Evolutionary conservation across 176 grass and related monocot species (phyloP), one percentile per base, ranked within the genome.

Genomic region (Olyra latifolia): DNA sequence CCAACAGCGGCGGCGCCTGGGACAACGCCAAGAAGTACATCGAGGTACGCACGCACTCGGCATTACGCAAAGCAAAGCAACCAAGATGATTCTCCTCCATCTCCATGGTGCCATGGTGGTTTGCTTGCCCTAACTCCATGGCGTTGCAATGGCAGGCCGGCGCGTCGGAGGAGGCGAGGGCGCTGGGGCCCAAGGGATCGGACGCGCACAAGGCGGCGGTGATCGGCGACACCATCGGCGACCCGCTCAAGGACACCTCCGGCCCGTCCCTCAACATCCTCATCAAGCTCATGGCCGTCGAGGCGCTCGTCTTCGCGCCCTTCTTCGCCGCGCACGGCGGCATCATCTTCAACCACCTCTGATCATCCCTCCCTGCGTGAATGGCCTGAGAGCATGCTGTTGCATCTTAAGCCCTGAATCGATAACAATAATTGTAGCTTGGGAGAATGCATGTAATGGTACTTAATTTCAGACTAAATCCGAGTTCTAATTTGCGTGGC

Each of bases 1-100:
- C 94, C 49, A 97, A 97, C 80, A 97, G 91, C 14, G 91, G 91
- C 15, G 91, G 94, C 55, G 94, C 94, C 4, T 97, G 91, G 94
- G 94, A 97, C 82, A 97, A 97, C 77, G 91, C 94, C 11, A 97
- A 97, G 85, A 97, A 97, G 57, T 94, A 94, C 76, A 97, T 97
- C 56, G 94, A 97, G 91, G 88, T 94, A 80, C 7, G 4, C 4
- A 15, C 25, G 3, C 52, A 71, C 57, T 1, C 41, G 10, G 8
- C 41, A 43, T 43, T 12, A 10, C 2, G 3, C 10, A 3, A 45
- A 45, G 1, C 43, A 45, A 12, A 10, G 43, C 2, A 17, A 28
- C n/a, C n/a, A n/a, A n/a, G n/a, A n/a, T n/a, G n/a, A 9, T 53
- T 4, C 10, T 12, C 6, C 12, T n/a, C n/a, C n/a, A n/a, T n/a